A percentile compares a stretch with the other conserved stretches of the same genome.
phyloP scores from a whole-genome alignment of 805 yeast species.

The Kregervanrija fluxuum region DNA sequence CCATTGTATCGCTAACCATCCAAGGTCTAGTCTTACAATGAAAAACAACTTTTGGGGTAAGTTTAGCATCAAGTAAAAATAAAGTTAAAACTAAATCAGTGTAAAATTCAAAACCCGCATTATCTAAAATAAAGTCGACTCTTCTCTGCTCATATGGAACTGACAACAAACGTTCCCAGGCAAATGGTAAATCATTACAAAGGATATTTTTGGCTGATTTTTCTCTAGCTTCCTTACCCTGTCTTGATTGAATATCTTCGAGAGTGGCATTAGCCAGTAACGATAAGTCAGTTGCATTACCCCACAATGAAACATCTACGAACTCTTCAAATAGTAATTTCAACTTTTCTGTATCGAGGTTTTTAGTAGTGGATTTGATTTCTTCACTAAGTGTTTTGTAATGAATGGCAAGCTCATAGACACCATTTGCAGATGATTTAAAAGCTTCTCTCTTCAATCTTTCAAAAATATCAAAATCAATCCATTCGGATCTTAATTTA shows the following conservation, averaged over 20 bases:
- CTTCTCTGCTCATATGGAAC: conserved; percentile 33
- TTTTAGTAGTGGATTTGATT: conserved; percentile 1
- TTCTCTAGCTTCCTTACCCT: conserved; percentile 82
- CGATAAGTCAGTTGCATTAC: conserved; percentile 94
- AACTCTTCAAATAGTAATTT: conserved; percentile 70
- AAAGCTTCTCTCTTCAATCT: conserved; percentile 68
- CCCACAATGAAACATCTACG: conserved; percentile 89
- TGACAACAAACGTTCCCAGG: conserved; percentile 47
- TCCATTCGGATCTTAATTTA: conserved; percentile 36
- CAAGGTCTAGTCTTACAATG: conserved; percentile 93
- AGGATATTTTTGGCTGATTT: conserved; percentile 74
- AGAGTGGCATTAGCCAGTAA: conserved; percentile 80
- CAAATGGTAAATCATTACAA: conserved; percentile 62
- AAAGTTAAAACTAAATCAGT: conserved; percentile 69
- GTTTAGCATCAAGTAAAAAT: conserved; percentile 62
- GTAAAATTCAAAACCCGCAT: conserved; percentile 91
- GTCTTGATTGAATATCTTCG: conserved; percentile 85
- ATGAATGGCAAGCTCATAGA: conserved; percentile 70
- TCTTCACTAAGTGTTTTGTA: conserved; percentile 34
- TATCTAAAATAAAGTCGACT: conserved; percentile 82
- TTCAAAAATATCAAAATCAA: conserved; percentile 66
- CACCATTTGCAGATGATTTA: conserved; percentile 66
- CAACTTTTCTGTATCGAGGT: conserved; percentile 35
- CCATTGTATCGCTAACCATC: conserved; percentile 96
- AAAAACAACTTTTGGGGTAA: conserved; percentile 57